phyloP scores from a whole-genome alignment of 129 eudicot genomes.

The Lonicera japonica region DNA sequence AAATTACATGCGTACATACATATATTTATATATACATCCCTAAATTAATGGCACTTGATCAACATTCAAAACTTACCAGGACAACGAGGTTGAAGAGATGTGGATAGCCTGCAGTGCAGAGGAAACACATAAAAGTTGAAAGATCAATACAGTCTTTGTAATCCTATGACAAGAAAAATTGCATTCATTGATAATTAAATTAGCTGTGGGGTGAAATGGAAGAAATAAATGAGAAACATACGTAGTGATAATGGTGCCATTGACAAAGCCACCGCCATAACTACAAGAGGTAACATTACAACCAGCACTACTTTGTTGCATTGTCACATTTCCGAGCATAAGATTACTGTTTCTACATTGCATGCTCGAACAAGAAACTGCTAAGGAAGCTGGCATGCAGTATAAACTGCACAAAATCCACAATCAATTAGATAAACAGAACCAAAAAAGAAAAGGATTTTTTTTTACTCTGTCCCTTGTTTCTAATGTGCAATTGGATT shows the following conservation, averaged over 20 bases:
- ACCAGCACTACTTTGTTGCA: slow-evolving; percentile 80
- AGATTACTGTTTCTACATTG: slow-evolving; percentile 88
- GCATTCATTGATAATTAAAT: background rate
- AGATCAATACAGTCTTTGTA: background rate
- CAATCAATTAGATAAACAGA: background rate
- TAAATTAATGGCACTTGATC: background rate
- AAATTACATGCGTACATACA: no score
- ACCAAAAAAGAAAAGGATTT: background rate
- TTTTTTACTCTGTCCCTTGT: no score
- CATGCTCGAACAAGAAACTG: slow-evolving; percentile 99
- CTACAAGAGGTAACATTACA: slow-evolving; percentile 96
- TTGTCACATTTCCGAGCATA: slow-evolving; percentile 86
- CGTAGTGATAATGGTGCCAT: slow-evolving; percentile 71
- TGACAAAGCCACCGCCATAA: slow-evolving; percentile 82
- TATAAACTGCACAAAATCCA: slow-evolving; percentile 53
- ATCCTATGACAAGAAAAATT: background rate
- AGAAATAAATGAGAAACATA: slow-evolving; percentile 26
- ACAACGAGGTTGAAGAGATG: slow-evolving; percentile 93
- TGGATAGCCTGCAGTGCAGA: slow-evolving; percentile 71
- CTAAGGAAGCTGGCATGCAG: slow-evolving; percentile 89
- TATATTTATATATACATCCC: no score
- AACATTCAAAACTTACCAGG: slow-evolving; percentile 72
- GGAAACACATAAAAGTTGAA: background rate
- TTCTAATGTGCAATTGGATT: no score
- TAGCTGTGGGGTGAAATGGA: background rate